phyloP scores from a whole-genome alignment of 495 filamentous ascomycete species.

The Collariella sp. region DNA sequence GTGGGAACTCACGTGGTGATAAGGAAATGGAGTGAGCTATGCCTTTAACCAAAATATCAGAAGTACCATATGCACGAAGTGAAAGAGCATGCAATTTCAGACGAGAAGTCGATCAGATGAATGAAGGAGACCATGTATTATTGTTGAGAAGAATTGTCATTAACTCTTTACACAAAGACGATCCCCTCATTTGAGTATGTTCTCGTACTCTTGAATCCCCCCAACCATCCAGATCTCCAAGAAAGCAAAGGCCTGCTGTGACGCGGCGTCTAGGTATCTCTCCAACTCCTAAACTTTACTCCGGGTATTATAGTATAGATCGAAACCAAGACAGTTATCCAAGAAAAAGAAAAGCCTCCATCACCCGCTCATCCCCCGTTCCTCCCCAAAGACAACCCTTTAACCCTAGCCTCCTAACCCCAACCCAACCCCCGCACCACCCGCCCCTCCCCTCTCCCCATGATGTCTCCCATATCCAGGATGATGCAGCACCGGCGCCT shows the following conservation, averaged over 20 bases:
- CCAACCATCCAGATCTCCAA: neutral
- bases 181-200: neutral
- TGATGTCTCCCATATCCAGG: constrained; percentile 27
- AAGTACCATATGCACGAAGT: too few species aligned
- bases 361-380: neutral
- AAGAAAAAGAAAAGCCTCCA: neutral
- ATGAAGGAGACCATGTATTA: too few species aligned
- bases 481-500: constrained; percentile 27
- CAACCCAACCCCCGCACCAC: neutral
- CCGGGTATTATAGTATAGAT: constrained; percentile 13
- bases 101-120: too few species aligned
- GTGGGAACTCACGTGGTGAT: constrained; percentile 5
- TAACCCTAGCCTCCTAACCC: neutral
- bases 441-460: constrained; percentile 14
- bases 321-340: neutral
- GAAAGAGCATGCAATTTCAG: too few species aligned
- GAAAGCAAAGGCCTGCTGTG: constrained; percentile 1
- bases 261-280: constrained; percentile 6
- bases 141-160: too few species aligned
- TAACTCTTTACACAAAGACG: too few species aligned
- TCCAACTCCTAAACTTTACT: constrained; percentile 1
- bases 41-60: neutral
- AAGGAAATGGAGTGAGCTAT: neutral
- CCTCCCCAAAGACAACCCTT: neutral
- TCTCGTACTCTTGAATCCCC: neutral